A percentile compares a stretch with the other conserved stretches of the same genome.
phyloP scores from a whole-genome alignment of 805 yeast genomes.

The Candida fluviatilis region DNA sequence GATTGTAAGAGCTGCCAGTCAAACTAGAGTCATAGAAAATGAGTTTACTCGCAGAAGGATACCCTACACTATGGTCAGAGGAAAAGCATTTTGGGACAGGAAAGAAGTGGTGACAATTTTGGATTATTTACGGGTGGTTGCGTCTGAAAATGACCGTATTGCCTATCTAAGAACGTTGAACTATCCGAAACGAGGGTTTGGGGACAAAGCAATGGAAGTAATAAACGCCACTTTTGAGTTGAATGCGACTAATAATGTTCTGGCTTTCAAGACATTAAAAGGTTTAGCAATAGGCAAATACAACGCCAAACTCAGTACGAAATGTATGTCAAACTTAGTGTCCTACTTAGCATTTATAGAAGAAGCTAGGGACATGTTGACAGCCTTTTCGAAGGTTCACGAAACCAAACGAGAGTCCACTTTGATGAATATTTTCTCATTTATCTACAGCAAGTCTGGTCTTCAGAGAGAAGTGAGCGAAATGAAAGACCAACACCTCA shows the following conservation, averaged over 20 bases:
- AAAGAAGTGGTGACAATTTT: constrained; percentile 61
- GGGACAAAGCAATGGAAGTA: constrained; percentile 45
- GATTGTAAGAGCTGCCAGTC: constrained; percentile 60
- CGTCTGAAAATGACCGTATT: constrained; percentile 53
- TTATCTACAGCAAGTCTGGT: constrained; percentile 24
- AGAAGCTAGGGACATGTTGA: constrained; percentile 12
- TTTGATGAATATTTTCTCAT: constrained; percentile 17
- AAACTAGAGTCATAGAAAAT: constrained; percentile 60
- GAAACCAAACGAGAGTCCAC: constrained; percentile 3
- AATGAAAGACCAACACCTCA: constrained; percentile 27
- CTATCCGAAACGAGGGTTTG: constrained; percentile 65
- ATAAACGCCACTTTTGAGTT: constrained; percentile 17
- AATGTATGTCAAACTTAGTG: constrained; percentile 1
- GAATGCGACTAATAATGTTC: constrained; percentile 6
- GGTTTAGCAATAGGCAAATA: constrained; percentile 1
- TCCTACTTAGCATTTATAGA: constrained; percentile 24
- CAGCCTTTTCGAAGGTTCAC: constrained; percentile 6
- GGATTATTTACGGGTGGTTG: constrained; percentile 61
- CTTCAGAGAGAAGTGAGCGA: constrained; percentile 22
- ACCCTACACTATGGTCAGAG: constrained; percentile 67
- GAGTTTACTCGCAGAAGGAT: constrained; percentile 52
- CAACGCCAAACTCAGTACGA: constrained; percentile 11
- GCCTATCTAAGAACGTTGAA: constrained; percentile 58
- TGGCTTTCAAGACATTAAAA: constrained; percentile 7
- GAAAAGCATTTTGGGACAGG: constrained; percentile 76